Base-by-base conservation (phyloP, 805 yeast species). In the Candida sphagnicola region DNA sequence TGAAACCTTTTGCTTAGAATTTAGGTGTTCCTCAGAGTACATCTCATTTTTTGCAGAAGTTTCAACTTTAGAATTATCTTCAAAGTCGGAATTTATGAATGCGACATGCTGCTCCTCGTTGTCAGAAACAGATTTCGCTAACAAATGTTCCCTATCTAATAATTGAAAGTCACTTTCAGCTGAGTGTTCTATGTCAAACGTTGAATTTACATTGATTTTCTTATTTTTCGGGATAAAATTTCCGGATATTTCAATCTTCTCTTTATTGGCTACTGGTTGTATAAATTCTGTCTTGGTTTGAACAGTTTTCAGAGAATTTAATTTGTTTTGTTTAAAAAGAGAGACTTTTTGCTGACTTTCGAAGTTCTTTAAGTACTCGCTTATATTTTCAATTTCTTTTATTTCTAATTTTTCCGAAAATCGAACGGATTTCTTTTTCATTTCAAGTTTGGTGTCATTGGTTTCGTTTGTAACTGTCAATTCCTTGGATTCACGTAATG, bases 301-400 rank as follows among this genome's bases (percentile, higher is more conserved):
- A 10, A 10, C 10, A 6, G 10, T 10, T 21, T 10, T 6, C 24
- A 21, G 10, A 6, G 10, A 10, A 21, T 21, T 21, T 10, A 21
- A 21, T 21, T 6, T 21, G 24, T 18, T 46, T 39, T 50, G 53
- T 35, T 45, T 43, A 28, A 44, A 42, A 37, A 42, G 29, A 33
- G 39, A 40, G 4, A 33, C 15, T 23, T 16, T 33, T 50, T 46
- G 16, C 4, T 21, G 28, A 16, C 23, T 21, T 32, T 54, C 50
- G 12, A 53, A 54, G 12, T 59, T 48, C 44, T 56, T 70, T 43
- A 77, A 49, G 26, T 68, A 68, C 21, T 68, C 70, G 51, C 81
- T 77, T 2, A 78, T 64, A 45, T 78, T 75, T 35, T 77, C 83
- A 34, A 82, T 68, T 40, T 78, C 79, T 44, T 79, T 80, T 8